Evolutionary conservation across 768 basidiomycete genomes (phyloP).

Genomic region (Gloeopeniophorella convolvens): DNA sequence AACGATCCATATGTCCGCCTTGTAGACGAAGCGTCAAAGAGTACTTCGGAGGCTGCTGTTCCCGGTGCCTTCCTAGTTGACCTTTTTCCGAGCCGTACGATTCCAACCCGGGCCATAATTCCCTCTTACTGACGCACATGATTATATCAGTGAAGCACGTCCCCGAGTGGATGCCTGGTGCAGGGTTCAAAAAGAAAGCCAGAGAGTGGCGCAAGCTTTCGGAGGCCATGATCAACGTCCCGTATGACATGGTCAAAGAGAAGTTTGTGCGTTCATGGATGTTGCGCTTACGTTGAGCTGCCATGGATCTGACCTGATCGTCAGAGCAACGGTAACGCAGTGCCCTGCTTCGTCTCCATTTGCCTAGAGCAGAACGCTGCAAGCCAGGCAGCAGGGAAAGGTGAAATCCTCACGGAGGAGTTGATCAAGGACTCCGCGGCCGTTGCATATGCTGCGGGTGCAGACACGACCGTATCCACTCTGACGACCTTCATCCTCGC

Average conservation of each 20-base stretch:
- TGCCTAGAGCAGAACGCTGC: conserved; percentile 12
- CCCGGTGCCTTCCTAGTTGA: conserved; percentile 23
- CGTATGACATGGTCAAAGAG: conserved; percentile 21
- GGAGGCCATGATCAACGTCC: conserved; percentile 20
- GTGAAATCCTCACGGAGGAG: conserved; percentile 14
- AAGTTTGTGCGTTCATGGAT: conserved; percentile 10
- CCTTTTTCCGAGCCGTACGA: conserved; percentile 22
- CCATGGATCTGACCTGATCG: not conserved
- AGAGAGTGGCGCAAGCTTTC: conserved; percentile 19
- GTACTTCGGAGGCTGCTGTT: conserved; percentile 14
- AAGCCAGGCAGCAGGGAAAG: conserved; percentile 8
- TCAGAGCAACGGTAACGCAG: conserved; percentile 13
- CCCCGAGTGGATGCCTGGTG: conserved; percentile 26
- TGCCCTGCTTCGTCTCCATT: conserved; percentile 16
- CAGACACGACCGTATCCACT: conserved; percentile 17
- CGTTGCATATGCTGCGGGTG: conserved; percentile 17
- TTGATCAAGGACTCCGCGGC: conserved; percentile 19
- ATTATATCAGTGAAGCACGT: conserved; percentile 21
- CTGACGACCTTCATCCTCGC: conserved; percentile 21
- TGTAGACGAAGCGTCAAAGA: conserved; percentile 12
- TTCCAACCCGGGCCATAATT: not conserved
- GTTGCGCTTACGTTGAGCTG: not conserved
- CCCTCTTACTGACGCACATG: not conserved
- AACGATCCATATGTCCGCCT: conserved; percentile 17
- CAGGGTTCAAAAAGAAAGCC: conserved; percentile 18